Conservation (phyloP, 306 rosid species). For the Cicer judaicum region DNA sequence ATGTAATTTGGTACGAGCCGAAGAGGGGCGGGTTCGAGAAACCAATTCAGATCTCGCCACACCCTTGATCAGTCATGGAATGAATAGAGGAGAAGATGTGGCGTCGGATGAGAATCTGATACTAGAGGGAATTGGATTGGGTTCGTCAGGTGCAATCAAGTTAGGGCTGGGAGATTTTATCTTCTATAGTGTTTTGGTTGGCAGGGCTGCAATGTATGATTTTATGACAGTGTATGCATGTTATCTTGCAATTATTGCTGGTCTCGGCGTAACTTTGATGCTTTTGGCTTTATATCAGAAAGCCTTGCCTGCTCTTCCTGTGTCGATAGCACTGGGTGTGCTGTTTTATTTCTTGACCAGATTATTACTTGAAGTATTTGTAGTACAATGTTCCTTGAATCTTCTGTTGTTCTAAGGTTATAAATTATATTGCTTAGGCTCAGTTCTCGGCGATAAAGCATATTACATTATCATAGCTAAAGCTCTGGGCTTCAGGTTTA, state of each 20-base stretch:
- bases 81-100: slow-evolving; percentile 49
- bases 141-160: slow-evolving; percentile 91
- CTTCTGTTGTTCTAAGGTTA: slow-evolving; percentile 75
- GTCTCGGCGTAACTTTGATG: slow-evolving; percentile 87
- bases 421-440: slow-evolving; percentile 24
- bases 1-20: slow-evolving; percentile 51
- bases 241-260: slow-evolving; percentile 97
- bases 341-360: slow-evolving; percentile 85
- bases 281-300: slow-evolving; percentile 88
- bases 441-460: slow-evolving; percentile 32
- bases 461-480: slow-evolving; percentile 5
- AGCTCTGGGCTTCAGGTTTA: slow-evolving; percentile 23
- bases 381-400: slow-evolving; percentile 86
- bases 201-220: slow-evolving; percentile 98
- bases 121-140: slow-evolving; percentile 91
- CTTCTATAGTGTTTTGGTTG: slow-evolving; percentile 95
- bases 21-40: slow-evolving; percentile 65
- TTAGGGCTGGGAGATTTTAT: slow-evolving; percentile 94
- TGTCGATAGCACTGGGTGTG: slow-evolving; percentile 77
- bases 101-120: slow-evolving; percentile 55
- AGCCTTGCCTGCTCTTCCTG: slow-evolving; percentile 97
- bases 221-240: slow-evolving; percentile 94
- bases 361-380: slow-evolving; percentile 79
- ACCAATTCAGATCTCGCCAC: slow-evolving; percentile 54
- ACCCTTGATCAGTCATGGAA: slow-evolving; percentile 63